Percentiles rank a stretch among this genome's conserved stretches.
phyloP scores from a whole-genome alignment of 768 basidiomycete species.

The Jaapia argillacea region DNA sequence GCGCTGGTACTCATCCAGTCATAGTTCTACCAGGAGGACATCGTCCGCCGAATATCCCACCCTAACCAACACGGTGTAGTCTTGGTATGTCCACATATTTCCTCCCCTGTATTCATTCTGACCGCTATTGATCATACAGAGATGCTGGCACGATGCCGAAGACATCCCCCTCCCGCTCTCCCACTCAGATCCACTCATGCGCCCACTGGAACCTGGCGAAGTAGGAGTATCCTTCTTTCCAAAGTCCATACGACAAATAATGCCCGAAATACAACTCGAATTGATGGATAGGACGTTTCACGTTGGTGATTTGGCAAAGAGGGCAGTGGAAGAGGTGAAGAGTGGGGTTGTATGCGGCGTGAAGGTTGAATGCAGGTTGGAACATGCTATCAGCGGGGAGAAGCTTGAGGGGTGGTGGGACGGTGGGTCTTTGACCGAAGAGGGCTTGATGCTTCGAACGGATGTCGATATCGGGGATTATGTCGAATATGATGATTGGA shows the following conservation, averaged over 20 bases:
- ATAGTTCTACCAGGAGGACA: slow-evolving; percentile 62
- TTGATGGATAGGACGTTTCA: slow-evolving; percentile 73
- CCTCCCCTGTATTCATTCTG: slow-evolving; percentile 1
- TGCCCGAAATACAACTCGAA: slow-evolving; percentile 54
- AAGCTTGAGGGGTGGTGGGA: slow-evolving; percentile 51
- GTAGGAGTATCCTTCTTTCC: slow-evolving; percentile 69
- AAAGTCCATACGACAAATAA: slow-evolving; percentile 50
- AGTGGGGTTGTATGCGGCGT: slow-evolving; percentile 68
- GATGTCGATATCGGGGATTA: slow-evolving; percentile 73
- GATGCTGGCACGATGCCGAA: slow-evolving; percentile 86
- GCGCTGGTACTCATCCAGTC: no score
- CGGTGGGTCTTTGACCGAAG: slow-evolving; percentile 16
- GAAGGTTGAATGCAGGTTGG: slow-evolving; percentile 53
- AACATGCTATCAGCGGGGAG: slow-evolving; percentile 63
- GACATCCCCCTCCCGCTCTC: slow-evolving; percentile 40
- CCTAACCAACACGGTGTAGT: slow-evolving; percentile 48
- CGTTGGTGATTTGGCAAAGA: slow-evolving; percentile 76
- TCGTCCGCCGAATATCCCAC: slow-evolving; percentile 37
- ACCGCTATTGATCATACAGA: slow-evolving; percentile 29
- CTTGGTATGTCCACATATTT: slow-evolving; percentile 34
- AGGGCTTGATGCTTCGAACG: slow-evolving; percentile 45
- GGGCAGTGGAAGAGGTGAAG: slow-evolving; percentile 58
- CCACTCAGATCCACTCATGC: slow-evolving; percentile 59
- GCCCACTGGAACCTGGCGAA: slow-evolving; percentile 69
- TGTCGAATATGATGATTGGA: slow-evolving; percentile 77